A percentile compares a stretch with the other conserved stretches of the same genome.
Conservation (phyloP, 257 asterid genomes). For the Solanum corneliomulleri region DNA sequence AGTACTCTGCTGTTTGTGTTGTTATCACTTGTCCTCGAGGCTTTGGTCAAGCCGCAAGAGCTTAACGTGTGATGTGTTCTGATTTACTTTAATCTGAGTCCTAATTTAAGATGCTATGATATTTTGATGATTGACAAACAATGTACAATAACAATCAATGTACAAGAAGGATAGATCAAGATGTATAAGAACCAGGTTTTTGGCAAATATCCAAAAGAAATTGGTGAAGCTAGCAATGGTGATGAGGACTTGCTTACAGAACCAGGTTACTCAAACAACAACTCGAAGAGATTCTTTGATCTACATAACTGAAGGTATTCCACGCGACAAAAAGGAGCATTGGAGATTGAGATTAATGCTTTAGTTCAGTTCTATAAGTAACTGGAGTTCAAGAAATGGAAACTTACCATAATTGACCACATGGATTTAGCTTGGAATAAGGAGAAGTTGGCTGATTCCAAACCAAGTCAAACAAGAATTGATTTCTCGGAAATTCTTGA, state of each 20-base stretch:
- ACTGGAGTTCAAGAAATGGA: not conserved
- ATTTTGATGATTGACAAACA: not conserved
- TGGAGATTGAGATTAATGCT: not conserved
- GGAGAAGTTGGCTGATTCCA: not conserved
- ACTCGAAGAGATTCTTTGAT: not conserved
- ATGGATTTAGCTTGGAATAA: not conserved
- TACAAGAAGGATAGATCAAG: not conserved
- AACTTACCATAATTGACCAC: not conserved
- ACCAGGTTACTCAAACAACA: not conserved
- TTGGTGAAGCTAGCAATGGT: not conserved
- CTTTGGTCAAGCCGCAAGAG: not conserved
- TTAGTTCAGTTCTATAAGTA: not conserved
- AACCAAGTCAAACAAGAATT: not conserved
- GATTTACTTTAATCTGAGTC: no score
- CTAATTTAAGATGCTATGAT: no score
- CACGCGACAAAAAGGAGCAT: not conserved
- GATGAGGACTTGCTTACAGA: not conserved
- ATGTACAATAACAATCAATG: not conserved
- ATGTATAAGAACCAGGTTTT: not conserved
- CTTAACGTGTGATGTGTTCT: not conserved
- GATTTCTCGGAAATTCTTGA: not conserved
- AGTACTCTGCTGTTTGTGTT: no score
- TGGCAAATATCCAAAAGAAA: not conserved
- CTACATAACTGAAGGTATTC: not conserved
- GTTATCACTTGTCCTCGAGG: not conserved